phyloP scores from a whole-genome alignment of 2,329 filamentous ascomycete genomes.

The Pseudomassariella vexata region DNA sequence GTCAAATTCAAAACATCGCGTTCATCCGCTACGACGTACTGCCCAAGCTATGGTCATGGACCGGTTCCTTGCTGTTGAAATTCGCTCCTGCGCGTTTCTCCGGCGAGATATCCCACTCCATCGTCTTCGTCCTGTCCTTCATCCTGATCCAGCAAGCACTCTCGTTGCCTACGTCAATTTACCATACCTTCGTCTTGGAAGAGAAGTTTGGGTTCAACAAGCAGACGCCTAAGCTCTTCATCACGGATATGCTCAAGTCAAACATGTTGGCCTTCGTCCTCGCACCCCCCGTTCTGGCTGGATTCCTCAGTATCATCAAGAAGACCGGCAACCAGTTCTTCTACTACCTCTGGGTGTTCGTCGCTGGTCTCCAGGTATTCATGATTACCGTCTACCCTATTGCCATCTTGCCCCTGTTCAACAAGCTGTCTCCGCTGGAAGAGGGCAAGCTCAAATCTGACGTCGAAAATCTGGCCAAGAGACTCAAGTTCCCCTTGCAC shows the following conservation, averaged over 20 bases:
- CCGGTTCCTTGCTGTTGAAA: constrained; percentile 66
- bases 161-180: constrained; percentile 76
- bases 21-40: constrained; percentile 89
- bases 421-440: constrained; percentile 91
- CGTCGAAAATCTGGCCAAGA: constrained; percentile 77
- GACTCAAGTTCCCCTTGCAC: constrained; percentile 83
- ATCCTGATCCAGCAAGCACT: constrained; percentile 75
- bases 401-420: constrained; percentile 90
- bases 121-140: constrained; percentile 87
- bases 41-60: constrained; percentile 81
- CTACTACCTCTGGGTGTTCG: constrained; percentile 96
- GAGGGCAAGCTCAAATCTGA: constrained; percentile 81
- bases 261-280: constrained; percentile 76
- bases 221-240: constrained; percentile 82
- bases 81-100: constrained; percentile 75
- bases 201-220: constrained; percentile 99
- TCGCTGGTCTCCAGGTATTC: constrained; percentile 82
- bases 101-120: constrained; percentile 89
- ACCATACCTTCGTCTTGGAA: constrained; percentile 92
- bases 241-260: constrained; percentile 87
- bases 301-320: constrained; percentile 89
- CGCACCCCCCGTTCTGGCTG: constrained; percentile 82
- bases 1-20: constrained; percentile 80
- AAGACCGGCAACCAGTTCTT: constrained; percentile 93
- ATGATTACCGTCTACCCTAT: constrained; percentile 96